Percentiles rank a stretch among this genome's conserved stretches.
Conservation (phyloP, 75 land plant genomes). For the Cupressus sempervirens region DNA sequence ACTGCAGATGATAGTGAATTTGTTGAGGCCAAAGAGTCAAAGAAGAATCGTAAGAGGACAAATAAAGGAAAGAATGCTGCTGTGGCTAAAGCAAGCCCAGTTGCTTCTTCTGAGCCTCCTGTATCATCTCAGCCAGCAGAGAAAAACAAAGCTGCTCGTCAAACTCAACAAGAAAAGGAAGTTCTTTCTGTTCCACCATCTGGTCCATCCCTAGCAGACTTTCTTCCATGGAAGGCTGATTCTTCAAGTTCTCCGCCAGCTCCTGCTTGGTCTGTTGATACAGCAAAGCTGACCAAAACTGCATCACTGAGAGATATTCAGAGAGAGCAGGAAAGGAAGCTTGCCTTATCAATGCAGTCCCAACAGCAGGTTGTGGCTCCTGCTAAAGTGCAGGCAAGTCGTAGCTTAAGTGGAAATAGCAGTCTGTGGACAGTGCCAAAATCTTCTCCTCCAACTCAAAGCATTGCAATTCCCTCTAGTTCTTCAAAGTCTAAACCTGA, state of each 20-base stretch:
- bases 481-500: slow-evolving; percentile 52
- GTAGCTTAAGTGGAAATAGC: slow-evolving; percentile 24
- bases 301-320: slow-evolving; percentile 85
- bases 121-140: slow-evolving; percentile 30
- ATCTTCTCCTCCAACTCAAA: slow-evolving; percentile 44
- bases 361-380: slow-evolving; percentile 33
- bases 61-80: slow-evolving; percentile 58
- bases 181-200: slow-evolving; percentile 64
- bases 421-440: slow-evolving; percentile 29
- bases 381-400: slow-evolving; percentile 44
- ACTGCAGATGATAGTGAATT: slow-evolving; percentile 56
- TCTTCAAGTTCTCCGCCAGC: slow-evolving; percentile 29
- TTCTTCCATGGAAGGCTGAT: slow-evolving; percentile 70
- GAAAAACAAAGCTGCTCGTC: slow-evolving; percentile 38
- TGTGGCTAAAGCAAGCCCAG: slow-evolving; percentile 13
- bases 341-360: slow-evolving; percentile 15
- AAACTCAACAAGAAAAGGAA: slow-evolving; percentile 51
- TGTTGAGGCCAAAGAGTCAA: slow-evolving; percentile 91
- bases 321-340: slow-evolving; percentile 70
- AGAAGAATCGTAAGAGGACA: slow-evolving; percentile 78
- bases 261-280: slow-evolving; percentile 85
- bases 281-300: slow-evolving; percentile 46
- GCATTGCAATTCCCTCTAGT: slow-evolving; percentile 19
- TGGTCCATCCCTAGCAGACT: slow-evolving; percentile 92
- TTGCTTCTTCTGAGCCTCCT: slow-evolving; percentile 31